Evolutionary conservation across 768 basidiomycete genomes (phyloP), one percentile per base, ranked within the genome.

Genomic region (Hydnum rufescens): DNA sequence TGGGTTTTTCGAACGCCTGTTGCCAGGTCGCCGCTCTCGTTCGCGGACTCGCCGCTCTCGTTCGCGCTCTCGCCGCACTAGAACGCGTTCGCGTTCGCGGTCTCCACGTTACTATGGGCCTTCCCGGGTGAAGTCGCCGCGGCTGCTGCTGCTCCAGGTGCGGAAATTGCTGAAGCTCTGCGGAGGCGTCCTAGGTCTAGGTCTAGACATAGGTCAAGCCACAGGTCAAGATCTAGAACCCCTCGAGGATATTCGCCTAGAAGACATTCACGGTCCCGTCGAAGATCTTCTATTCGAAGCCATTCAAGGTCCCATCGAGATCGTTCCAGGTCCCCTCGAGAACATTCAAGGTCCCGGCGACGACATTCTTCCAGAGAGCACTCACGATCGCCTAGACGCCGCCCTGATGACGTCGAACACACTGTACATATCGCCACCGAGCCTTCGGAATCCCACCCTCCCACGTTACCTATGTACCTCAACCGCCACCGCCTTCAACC

Each of bases 101-200:
- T n/a, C n/a, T n/a, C n/a, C n/a, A n/a, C n/a, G n/a, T n/a, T n/a
- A n/a, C n/a, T n/a, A n/a, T n/a, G n/a, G n/a, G n/a, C n/a, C n/a
- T n/a, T n/a, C n/a, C n/a, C n/a, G n/a, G n/a, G n/a, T n/a, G n/a
- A n/a, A n/a, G n/a, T n/a, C n/a, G n/a, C n/a, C n/a, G n/a, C n/a
- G n/a, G 60, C 32, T 19, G 32, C 8, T 16, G 32, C 34, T 28
- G n/a, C 69, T 47, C 80, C 81, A 57, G 69, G 79, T 51, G 79
- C 79, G 39, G 75, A 80, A 51, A 64, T 72, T 56, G 67, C 68
- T n/a, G 67, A 68, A n/a, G n/a, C n/a, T n/a, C n/a, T n/a, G n/a
- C n/a, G n/a, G n/a, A n/a, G n/a, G n/a, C n/a, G n/a, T n/a, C n/a
- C n/a, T n/a, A n/a, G n/a, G n/a, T n/a, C n/a, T n/a, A n/a, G n/a